Evolutionary conservation across 371 early-diverging fungal species (phyloP).

Genomic region (Mycotypha africana): DNA sequence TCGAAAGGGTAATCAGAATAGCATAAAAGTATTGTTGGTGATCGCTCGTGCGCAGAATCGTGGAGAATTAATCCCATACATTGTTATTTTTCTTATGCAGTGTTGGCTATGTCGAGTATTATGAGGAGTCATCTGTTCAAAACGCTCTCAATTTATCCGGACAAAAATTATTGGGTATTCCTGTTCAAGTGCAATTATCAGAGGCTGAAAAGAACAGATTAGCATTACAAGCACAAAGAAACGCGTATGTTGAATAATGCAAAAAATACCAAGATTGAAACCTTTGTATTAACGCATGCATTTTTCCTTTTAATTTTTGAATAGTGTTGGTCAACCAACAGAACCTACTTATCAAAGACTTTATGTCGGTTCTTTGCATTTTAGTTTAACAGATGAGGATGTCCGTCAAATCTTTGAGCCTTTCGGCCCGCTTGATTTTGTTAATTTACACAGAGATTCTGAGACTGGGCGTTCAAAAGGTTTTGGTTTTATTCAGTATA

Average conservation of each 20-base stretch:
- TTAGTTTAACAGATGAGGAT: slow-evolving; percentile 80
- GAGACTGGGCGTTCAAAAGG: slow-evolving; percentile 84
- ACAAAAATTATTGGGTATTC: slow-evolving; percentile 89
- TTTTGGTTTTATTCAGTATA: slow-evolving; percentile 85
- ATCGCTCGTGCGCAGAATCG: too few relatives aligned
- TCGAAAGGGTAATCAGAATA: slow-evolving; percentile 78
- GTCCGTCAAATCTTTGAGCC: slow-evolving; percentile 79
- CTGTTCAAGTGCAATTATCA: slow-evolving; percentile 86
- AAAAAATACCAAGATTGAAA: neutral
- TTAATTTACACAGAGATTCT: slow-evolving; percentile 73
- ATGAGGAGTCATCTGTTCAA: slow-evolving; percentile 77
- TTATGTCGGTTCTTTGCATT: slow-evolving; percentile 80
- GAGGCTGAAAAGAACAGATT: slow-evolving; percentile 92
- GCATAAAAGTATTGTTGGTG: neutral
- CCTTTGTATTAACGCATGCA: neutral
- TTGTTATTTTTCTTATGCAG: slow-evolving; percentile 16
- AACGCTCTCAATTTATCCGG: slow-evolving; percentile 85
- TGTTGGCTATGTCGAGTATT: slow-evolving; percentile 92
- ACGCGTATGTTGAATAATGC: slow-evolving; percentile 36
- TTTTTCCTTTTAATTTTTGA: slow-evolving; percentile 1
- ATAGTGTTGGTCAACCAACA: slow-evolving; percentile 20
- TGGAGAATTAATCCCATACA: neutral
- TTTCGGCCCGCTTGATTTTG: slow-evolving; percentile 83
- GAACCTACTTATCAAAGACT: slow-evolving; percentile 59
- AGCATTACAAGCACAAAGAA: slow-evolving; percentile 50